A percentile compares a stretch with the other conserved stretches of the same genome.
Conservation (phyloP, 345 rosid genomes). For the Balakata baccata region DNA sequence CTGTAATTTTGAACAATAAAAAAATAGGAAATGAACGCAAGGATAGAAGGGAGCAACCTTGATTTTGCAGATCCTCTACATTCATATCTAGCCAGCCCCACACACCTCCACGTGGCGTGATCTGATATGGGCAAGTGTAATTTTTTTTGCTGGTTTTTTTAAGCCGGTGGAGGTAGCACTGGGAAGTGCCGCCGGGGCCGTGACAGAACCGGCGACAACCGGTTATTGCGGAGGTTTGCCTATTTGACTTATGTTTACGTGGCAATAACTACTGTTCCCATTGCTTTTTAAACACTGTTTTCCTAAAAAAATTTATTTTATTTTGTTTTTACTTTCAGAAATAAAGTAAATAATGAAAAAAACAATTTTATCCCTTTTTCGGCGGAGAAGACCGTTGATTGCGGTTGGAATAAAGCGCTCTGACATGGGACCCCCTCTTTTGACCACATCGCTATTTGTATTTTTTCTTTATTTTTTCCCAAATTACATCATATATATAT, state of each 20-base stretch:
- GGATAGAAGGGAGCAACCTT: background rate
- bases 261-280: constrained; percentile 4
- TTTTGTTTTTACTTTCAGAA: background rate
- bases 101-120: constrained; percentile 18
- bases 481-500: background rate
- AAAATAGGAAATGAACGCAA: no score
- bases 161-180: background rate
- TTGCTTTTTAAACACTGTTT: background rate
- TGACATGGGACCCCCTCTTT: constrained; percentile 50
- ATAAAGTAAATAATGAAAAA: background rate
- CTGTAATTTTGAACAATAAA: no score
- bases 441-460: constrained; percentile 46
- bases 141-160: background rate
- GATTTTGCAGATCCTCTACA: background rate
- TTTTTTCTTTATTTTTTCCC: constrained; percentile 16
- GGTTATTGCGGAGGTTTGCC: constrained; percentile 51
- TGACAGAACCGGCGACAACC: constrained; percentile 53
- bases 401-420: constrained; percentile 82
- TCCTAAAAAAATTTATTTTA: background rate
- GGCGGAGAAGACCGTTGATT: constrained; percentile 85
- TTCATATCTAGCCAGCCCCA: background rate
- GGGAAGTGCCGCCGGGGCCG: constrained; percentile 40
- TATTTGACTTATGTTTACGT: constrained; percentile 41
- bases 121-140: background rate
- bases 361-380: constrained; percentile 30